Percentiles rank a stretch among this genome's conserved stretches.
Conservation (phyloP, 208 protist genomes). For the Trypanosomatidae sp. region DNA sequence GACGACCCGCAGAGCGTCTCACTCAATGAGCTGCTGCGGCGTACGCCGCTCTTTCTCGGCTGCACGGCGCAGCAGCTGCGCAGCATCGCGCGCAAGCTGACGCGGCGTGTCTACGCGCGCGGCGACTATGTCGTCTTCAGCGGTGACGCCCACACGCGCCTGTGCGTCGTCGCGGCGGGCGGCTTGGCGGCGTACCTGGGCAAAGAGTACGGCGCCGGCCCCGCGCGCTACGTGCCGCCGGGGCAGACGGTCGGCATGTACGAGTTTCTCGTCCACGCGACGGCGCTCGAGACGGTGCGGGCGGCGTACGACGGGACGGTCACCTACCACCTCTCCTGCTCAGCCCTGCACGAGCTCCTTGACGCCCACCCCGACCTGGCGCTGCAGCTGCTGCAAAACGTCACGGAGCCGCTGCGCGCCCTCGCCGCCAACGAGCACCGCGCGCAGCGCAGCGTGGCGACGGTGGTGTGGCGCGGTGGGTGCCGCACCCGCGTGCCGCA, state of each 20-base stretch:
- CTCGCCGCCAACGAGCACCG: constrained; percentile 52
- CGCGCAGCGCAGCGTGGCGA: constrained; percentile 17
- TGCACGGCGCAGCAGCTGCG: constrained; percentile 64
- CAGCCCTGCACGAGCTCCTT: constrained; percentile 53
- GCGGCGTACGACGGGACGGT: constrained; percentile 53
- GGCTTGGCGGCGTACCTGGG: constrained; percentile 33
- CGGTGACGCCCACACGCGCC: constrained; percentile 35
- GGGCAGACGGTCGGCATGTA: constrained; percentile 71
- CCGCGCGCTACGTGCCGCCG: constrained; percentile 32
- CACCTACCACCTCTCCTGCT: constrained; percentile 63
- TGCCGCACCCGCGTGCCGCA: constrained; percentile 28
- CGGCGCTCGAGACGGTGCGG: constrained; percentile 52
- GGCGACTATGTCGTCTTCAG: constrained; percentile 61
- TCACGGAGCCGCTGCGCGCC: constrained; percentile 53
- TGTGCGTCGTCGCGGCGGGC: constrained; percentile 58
- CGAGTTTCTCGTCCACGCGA: constrained; percentile 57
- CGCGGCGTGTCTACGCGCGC: constrained; percentile 32
- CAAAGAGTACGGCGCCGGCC: constrained; percentile 30
- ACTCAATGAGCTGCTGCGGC: constrained; percentile 41
- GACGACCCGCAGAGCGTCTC: constrained; percentile 19
- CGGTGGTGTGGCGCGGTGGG: constrained; percentile 25
- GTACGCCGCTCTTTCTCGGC: constrained; percentile 57
- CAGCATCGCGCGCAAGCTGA: constrained; percentile 38
- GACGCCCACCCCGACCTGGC: constrained; percentile 59
- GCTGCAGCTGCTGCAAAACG: constrained; percentile 61